phyloP scores from a whole-genome alignment of 495 filamentous ascomycete genomes.

The Podospora pseudopauciseta region DNA sequence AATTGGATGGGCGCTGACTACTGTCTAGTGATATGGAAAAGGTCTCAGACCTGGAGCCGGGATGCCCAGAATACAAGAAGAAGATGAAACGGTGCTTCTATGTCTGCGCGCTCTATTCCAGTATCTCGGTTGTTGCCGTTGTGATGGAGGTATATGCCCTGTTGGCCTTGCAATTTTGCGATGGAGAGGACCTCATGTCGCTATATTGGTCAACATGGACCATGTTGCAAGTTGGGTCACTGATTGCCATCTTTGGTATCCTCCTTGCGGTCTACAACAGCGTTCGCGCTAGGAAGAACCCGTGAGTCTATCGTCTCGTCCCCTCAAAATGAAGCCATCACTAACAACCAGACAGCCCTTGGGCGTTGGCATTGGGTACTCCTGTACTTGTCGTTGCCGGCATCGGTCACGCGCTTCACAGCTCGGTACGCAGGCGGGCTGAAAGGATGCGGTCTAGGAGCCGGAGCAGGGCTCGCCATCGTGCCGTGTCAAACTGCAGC shows the following conservation, averaged over 20 bases:
- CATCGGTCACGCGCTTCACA: slow-evolving; percentile 39
- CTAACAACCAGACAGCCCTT: slow-evolving; percentile 28
- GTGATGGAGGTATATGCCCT: slow-evolving; percentile 44
- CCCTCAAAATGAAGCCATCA: neutral
- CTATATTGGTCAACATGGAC: slow-evolving; percentile 50
- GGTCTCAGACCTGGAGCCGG: slow-evolving; percentile 22
- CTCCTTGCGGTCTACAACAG: slow-evolving; percentile 39
- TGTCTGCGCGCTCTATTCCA: slow-evolving; percentile 33
- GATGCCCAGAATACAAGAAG: slow-evolving; percentile 20
- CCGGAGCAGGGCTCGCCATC: slow-evolving; percentile 6
- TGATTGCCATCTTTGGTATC: slow-evolving; percentile 49
- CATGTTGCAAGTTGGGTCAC: slow-evolving; percentile 44
- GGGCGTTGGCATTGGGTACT: slow-evolving; percentile 48
- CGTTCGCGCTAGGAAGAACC: slow-evolving; percentile 37
- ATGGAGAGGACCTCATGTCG: slow-evolving; percentile 47
- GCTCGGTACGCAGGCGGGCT: slow-evolving; percentile 32
- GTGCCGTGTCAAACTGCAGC: slow-evolving; percentile 20
- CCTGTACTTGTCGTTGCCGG: slow-evolving; percentile 48
- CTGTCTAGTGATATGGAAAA: slow-evolving; percentile 23
- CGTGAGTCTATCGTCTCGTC: slow-evolving; percentile 27
- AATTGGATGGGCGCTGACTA: neutral
- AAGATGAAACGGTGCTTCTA: slow-evolving; percentile 32
- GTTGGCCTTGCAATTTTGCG: slow-evolving; percentile 46
- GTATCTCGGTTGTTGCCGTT: slow-evolving; percentile 32
- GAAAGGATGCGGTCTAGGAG: slow-evolving; percentile 22